Percentiles rank a stretch among this genome's conserved stretches.
These are phyloP conservation scores for Coriolopsis trogii DNA, from an alignment of 1,284 basidiomycete species.

Conservation along the genomic window DNA sequence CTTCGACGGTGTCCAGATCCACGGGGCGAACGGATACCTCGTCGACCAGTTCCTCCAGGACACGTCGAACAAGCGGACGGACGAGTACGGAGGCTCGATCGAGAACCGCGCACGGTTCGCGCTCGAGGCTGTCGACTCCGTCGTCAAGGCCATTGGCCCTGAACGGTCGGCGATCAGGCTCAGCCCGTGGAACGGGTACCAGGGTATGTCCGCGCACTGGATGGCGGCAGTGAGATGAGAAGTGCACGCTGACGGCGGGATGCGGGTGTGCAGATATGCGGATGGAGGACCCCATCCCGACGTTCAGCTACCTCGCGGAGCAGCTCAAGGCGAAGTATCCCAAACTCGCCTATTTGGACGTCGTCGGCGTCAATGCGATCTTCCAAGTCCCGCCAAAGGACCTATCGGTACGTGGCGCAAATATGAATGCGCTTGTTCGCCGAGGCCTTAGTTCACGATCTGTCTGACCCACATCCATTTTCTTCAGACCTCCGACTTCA, in stretches of 20 bases:
- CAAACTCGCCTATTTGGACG: constrained; percentile 52
- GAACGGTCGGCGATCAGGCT: too few relatives aligned
- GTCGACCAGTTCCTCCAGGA: constrained; percentile 47
- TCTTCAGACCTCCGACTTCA: constrained; percentile 22
- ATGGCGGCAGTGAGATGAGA: too few relatives aligned
- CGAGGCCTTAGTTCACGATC: too few relatives aligned
- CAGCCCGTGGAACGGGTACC: too few relatives aligned
- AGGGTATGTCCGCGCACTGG: too few relatives aligned
- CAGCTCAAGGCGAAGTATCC: constrained; percentile 37
- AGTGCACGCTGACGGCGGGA: too few relatives aligned
- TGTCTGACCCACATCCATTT: too few relatives aligned
- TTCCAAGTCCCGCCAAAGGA: constrained; percentile 10
- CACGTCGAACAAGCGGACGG: constrained; percentile 53
- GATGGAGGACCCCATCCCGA: constrained; percentile 42
- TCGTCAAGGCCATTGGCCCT: too few relatives aligned
- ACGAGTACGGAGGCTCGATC: constrained; percentile 59
- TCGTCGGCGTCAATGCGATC: constrained; percentile 37
- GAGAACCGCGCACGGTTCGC: constrained; percentile 56
- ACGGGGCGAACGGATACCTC: constrained; percentile 41
- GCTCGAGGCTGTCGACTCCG: too few relatives aligned
- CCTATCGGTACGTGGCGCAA: neutral
- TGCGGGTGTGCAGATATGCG: constrained; percentile 38
- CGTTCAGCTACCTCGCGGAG: constrained; percentile 35
- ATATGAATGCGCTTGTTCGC: neutral
- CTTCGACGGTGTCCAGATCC: constrained; percentile 45